Percentiles rank a stretch among this genome's conserved stretches.
These are phyloP conservation scores for Schwanniomyces polymorphus DNA, from an alignment of 805 yeast genomes.

Conservation along the genomic window DNA sequence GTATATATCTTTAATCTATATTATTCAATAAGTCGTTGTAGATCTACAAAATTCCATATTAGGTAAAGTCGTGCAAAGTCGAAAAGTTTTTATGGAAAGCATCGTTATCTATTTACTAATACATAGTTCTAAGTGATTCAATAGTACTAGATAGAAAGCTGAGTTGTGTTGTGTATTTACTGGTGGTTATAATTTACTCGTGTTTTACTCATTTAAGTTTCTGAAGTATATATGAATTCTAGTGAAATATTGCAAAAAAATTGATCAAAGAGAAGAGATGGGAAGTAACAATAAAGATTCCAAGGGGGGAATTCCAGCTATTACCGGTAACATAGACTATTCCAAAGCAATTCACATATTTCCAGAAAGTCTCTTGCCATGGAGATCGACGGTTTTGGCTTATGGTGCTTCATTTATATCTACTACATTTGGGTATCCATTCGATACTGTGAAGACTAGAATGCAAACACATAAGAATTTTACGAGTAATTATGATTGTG, in stretches of 20 bases:
- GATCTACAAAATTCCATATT: background rate
- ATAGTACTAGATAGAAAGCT: too few relatives aligned
- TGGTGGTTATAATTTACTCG: background rate
- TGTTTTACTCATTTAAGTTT: background rate
- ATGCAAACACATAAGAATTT: conserved; percentile 74
- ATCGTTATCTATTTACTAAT: background rate
- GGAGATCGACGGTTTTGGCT: conserved; percentile 59
- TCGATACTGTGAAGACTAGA: conserved; percentile 84
- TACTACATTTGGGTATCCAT: conserved; percentile 75
- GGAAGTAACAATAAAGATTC: background rate
- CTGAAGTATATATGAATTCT: background rate
- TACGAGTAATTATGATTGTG: conserved; percentile 56
- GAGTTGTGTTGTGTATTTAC: background rate
- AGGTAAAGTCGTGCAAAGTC: background rate
- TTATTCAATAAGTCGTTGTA: background rate
- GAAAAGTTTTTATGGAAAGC: background rate
- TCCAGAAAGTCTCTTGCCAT: conserved; percentile 50
- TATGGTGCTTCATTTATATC: conserved; percentile 63
- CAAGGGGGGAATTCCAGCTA: conserved; percentile 47
- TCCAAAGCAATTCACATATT: conserved; percentile 47
- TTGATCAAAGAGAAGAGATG: background rate
- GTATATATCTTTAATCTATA: background rate
- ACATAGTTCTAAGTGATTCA: background rate
- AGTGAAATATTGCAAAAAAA: background rate
- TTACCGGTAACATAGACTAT: conserved; percentile 54